Conservation (phyloP, 768 basidiomycete genomes). For the Phanerochaete sordida region DNA sequence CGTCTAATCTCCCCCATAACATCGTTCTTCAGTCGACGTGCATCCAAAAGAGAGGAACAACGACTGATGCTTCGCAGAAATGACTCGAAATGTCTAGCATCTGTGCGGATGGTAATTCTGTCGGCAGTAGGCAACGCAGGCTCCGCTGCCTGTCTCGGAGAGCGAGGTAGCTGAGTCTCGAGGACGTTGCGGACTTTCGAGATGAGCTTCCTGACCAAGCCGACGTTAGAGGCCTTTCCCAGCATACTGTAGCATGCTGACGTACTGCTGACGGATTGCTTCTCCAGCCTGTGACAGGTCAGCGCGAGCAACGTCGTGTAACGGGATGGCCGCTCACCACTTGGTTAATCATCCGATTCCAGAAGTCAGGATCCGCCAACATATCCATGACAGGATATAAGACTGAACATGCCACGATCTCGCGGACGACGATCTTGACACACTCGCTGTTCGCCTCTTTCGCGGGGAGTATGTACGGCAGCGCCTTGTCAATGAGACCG, state of each 20-base stretch:
- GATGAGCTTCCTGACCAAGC: slow-evolving; percentile 62
- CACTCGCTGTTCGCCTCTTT: slow-evolving; percentile 69
- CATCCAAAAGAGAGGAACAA: slow-evolving; percentile 82
- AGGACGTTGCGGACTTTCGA: slow-evolving; percentile 83
- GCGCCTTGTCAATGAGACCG: slow-evolving; percentile 61
- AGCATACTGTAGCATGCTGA: slow-evolving; percentile 33
- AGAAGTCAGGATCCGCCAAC: slow-evolving; percentile 94
- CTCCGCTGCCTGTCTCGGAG: slow-evolving; percentile 40
- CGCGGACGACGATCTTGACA: slow-evolving; percentile 70
- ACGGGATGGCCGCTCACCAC: slow-evolving; percentile 52
- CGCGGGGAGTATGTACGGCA: slow-evolving; percentile 73
- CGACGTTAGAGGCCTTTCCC: slow-evolving; percentile 5
- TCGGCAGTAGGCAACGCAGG: slow-evolving; percentile 48
- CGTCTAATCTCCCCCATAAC: slow-evolving; percentile 87
- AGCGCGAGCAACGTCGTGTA: slow-evolving; percentile 1
- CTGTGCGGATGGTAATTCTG: slow-evolving; percentile 78
- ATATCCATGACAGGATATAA: slow-evolving; percentile 89
- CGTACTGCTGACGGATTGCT: slow-evolving; percentile 66
- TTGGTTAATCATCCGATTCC: slow-evolving; percentile 92
- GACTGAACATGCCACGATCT: slow-evolving; percentile 79
- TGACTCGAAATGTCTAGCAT: slow-evolving; percentile 81
- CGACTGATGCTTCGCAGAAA: slow-evolving; percentile 84
- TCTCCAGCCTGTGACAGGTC: slow-evolving; percentile 48
- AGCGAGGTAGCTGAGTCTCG: slow-evolving; percentile 71
- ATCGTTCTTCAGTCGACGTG: slow-evolving; percentile 87